Evolutionary conservation across 2,329 filamentous ascomycete genomes (phyloP).

Genomic region (Clarireedia homoeocarpa): DNA sequence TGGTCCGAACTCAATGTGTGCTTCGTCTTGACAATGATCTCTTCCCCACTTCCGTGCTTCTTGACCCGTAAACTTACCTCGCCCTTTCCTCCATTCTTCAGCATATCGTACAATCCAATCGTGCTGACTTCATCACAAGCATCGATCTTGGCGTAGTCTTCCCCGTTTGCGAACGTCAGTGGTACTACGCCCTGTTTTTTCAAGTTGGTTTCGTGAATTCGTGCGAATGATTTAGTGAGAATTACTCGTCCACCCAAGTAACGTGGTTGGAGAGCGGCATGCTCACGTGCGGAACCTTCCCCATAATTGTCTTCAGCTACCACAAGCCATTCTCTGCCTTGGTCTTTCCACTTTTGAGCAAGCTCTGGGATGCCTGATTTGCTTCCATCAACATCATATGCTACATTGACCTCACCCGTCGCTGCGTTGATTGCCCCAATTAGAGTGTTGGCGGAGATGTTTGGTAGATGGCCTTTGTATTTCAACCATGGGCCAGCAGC

Average conservation of each 20-base stretch:
- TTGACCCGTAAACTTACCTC: slow-evolving; percentile 61
- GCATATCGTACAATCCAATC: slow-evolving; percentile 74
- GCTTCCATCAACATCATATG: slow-evolving; percentile 76
- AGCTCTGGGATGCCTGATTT: slow-evolving; percentile 78
- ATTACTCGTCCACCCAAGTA: slow-evolving; percentile 83
- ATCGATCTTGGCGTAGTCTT: slow-evolving; percentile 76
- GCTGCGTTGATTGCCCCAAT: slow-evolving; percentile 91
- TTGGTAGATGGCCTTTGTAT: slow-evolving; percentile 97
- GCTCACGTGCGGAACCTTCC: slow-evolving; percentile 81
- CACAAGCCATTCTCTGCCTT: slow-evolving; percentile 77
- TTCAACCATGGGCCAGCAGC: slow-evolving; percentile 96
- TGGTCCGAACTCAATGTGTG: slow-evolving; percentile 88
- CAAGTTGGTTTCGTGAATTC: slow-evolving; percentile 91
- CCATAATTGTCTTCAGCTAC: slow-evolving; percentile 98
- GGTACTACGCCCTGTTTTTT: slow-evolving; percentile 98
- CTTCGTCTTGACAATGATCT: slow-evolving; percentile 65
- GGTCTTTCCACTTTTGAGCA: slow-evolving; percentile 71
- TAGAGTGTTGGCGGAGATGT: slow-evolving; percentile 95
- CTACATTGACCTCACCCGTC: slow-evolving; percentile 85
- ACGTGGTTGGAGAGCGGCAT: slow-evolving; percentile 84
- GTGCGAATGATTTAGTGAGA: slow-evolving; percentile 77
- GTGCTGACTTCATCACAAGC: slow-evolving; percentile 81
- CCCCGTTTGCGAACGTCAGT: slow-evolving; percentile 80
- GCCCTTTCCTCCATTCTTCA: slow-evolving; percentile 70
- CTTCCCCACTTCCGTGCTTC: slow-evolving; percentile 53